Evolutionary conservation across 2,329 filamentous ascomycete species (phyloP).

Genomic region (Eurotiales sp.): DNA sequence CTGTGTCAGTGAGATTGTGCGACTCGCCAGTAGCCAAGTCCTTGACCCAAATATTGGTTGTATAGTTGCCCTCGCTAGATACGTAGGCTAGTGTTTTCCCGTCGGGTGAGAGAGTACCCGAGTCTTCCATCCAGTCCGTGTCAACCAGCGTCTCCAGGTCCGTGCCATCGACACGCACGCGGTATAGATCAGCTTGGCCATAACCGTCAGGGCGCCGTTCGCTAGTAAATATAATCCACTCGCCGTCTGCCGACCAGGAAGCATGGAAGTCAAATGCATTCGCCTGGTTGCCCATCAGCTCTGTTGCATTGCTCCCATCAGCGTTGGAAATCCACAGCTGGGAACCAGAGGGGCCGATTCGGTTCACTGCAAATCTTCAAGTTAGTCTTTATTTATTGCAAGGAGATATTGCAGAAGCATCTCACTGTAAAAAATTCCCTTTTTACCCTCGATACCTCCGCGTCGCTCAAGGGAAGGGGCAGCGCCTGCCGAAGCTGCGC

Average conservation of each 20-base stretch:
- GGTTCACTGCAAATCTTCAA: constrained; percentile 26
- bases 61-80: constrained; percentile 34
- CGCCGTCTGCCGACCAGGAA: constrained; percentile 35
- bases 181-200: constrained; percentile 42
- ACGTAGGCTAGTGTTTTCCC: constrained; percentile 39
- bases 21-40: constrained; percentile 31
- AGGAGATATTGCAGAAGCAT: too few relatives aligned
- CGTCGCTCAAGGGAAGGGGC: too few relatives aligned
- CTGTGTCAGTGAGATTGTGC: constrained; percentile 37
- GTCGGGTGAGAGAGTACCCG: constrained; percentile 36
- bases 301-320: constrained; percentile 37
- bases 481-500: too few relatives aligned
- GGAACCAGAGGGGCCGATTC: constrained; percentile 29
- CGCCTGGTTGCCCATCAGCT: constrained; percentile 28
- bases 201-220: constrained; percentile 35
- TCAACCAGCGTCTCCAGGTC: constrained; percentile 31
- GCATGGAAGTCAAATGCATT: constrained; percentile 39
- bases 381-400: too few relatives aligned
- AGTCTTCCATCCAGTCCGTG: constrained; percentile 37
- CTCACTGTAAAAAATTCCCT: too few relatives aligned
- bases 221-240: constrained; percentile 40
- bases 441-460: too few relatives aligned
- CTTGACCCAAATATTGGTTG: constrained; percentile 40
- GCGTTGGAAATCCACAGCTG: constrained; percentile 33
- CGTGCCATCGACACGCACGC: constrained; percentile 32